Evolutionary conservation across 23 red algal species (phyloP).

Genomic region (Porphyridium purpureum): DNA sequence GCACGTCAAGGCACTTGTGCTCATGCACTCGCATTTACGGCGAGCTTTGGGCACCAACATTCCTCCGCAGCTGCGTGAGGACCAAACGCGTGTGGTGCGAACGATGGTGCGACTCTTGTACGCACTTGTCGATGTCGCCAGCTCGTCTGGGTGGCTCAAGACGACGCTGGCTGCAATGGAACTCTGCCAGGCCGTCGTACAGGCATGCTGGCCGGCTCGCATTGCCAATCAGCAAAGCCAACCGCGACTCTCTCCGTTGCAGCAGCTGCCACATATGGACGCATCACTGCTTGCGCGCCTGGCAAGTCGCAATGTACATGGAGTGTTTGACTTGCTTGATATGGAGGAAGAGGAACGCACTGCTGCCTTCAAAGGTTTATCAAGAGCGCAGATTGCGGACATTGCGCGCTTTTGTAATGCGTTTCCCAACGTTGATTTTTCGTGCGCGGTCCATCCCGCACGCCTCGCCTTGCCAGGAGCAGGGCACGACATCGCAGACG

Average conservation of each 20-base stretch:
- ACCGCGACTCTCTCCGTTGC: conserved; percentile 10
- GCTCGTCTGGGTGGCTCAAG: conserved; percentile 46
- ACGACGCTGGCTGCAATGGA: conserved; percentile 57
- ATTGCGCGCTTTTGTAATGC: conserved; percentile 41
- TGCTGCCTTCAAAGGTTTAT: conserved; percentile 17
- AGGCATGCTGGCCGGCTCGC: not conserved
- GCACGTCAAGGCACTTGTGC: conserved; percentile 71
- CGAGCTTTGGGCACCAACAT: conserved; percentile 1
- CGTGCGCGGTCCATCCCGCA: conserved; percentile 1
- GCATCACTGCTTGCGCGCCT: conserved; percentile 5
- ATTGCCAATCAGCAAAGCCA: not conserved
- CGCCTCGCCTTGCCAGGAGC: too few species aligned
- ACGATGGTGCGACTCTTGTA: conserved; percentile 33
- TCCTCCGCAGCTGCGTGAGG: conserved; percentile 16
- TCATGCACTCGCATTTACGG: conserved; percentile 52
- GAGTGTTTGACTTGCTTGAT: conserved; percentile 46
- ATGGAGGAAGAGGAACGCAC: conserved; percentile 56
- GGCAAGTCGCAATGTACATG: conserved; percentile 16
- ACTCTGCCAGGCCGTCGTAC: conserved; percentile 12
- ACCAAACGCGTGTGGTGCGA: conserved; percentile 23
- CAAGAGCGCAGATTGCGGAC: conserved; percentile 21
- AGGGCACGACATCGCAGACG: conserved; percentile 3
- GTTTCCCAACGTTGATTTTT: conserved; percentile 50
- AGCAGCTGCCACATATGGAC: conserved; percentile 72
- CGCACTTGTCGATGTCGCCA: conserved; percentile 61